phyloP scores from a whole-genome alignment of 768 basidiomycete species.

The Botryobasidium botryosum region DNA sequence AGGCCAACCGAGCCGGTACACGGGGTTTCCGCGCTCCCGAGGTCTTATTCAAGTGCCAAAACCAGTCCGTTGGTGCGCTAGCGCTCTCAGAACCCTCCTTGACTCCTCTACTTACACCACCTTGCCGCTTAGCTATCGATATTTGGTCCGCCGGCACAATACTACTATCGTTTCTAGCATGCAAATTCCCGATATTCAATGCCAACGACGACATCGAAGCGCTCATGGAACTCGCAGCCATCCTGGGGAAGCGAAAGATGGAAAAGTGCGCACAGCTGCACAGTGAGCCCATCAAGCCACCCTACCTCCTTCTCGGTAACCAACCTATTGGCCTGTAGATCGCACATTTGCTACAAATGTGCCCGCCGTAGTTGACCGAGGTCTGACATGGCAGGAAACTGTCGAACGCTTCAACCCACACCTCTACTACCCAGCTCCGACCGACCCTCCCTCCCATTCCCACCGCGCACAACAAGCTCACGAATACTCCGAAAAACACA shows the following conservation, averaged over 20 bases:
- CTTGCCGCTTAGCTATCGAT: slow-evolving; percentile 56
- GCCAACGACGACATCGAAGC: slow-evolving; percentile 91
- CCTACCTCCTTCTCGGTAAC: not conserved
- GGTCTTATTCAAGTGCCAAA: slow-evolving; percentile 83
- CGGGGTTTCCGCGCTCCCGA: slow-evolving; percentile 95
- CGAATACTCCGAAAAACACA: not conserved
- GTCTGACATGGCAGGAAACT: slow-evolving; percentile 54
- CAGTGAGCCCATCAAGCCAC: slow-evolving; percentile 36
- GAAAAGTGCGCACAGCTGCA: slow-evolving; percentile 78
- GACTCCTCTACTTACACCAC: not conserved
- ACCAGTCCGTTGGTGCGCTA: slow-evolving; percentile 72
- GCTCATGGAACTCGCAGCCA: slow-evolving; percentile 79
- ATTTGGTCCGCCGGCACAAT: slow-evolving; percentile 93
- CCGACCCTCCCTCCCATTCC: slow-evolving; percentile 23
- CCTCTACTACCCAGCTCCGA: slow-evolving; percentile 29
- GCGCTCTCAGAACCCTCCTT: not conserved
- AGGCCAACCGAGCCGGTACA: slow-evolving; percentile 93
- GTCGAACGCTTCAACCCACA: slow-evolving; percentile 62
- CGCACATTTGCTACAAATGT: slow-evolving; percentile 85
- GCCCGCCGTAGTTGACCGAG: slow-evolving; percentile 50
- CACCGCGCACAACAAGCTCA: not conserved
- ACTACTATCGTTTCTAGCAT: slow-evolving; percentile 75
- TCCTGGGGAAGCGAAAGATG: slow-evolving; percentile 70
- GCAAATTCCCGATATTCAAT: slow-evolving; percentile 88
- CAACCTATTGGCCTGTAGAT: slow-evolving; percentile 29